phyloP scores from a whole-genome alignment of 2,329 filamentous ascomycete genomes.

The Monosporascus sp. region DNA sequence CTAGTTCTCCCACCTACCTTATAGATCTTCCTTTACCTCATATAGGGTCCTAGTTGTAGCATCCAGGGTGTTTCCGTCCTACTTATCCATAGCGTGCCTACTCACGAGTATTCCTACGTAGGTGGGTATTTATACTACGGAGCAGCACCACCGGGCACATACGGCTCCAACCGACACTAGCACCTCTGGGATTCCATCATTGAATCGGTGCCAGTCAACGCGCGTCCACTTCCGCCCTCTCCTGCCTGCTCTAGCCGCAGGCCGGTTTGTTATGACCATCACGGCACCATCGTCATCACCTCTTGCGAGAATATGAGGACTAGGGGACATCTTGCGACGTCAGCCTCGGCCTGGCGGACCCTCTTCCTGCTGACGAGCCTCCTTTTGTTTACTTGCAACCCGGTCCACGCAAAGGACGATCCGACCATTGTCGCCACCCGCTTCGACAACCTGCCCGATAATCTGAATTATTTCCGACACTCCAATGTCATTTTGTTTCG shows the following conservation, averaged over 20 bases:
- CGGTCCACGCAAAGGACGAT: constrained; percentile 50
- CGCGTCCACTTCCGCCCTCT: not conserved
- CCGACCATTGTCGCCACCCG: constrained; percentile 61
- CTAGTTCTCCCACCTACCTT: too few species aligned
- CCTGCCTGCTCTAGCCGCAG: not conserved
- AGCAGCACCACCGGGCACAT: not conserved
- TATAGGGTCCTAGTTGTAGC: too few species aligned
- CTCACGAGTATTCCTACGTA: too few species aligned
- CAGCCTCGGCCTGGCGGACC: constrained; percentile 36
- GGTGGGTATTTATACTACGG: too few species aligned
- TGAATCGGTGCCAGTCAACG: not conserved
- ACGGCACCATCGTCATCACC: constrained; percentile 18
- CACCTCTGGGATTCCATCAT: not conserved
- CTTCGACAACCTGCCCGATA: constrained; percentile 62
- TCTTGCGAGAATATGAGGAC: constrained; percentile 49
- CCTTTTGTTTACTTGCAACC: constrained; percentile 18
- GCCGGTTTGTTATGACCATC: constrained; percentile 39
- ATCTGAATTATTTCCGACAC: constrained; percentile 86
- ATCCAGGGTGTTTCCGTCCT: too few species aligned
- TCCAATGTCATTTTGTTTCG: constrained; percentile 76
- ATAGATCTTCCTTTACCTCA: too few species aligned
- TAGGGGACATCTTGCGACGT: constrained; percentile 39
- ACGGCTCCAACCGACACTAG: not conserved
- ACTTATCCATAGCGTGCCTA: too few species aligned
- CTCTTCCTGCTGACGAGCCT: constrained; percentile 30